These are phyloP conservation scores for Platismatia glauca DNA, from an alignment of 495 filamentous ascomycete genomes.

Conservation along the genomic window DNA sequence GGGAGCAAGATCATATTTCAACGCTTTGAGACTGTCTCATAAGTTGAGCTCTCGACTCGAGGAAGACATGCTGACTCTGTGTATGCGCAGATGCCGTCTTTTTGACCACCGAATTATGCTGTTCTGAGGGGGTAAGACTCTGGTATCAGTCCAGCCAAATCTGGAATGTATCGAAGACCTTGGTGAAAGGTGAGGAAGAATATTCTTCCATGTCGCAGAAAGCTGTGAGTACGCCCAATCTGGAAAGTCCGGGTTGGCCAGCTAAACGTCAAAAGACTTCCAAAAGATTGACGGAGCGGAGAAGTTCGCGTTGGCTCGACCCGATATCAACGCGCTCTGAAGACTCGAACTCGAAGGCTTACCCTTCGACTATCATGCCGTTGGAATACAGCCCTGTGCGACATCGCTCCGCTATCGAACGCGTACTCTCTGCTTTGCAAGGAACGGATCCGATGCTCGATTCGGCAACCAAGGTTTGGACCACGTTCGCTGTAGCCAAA, in stretches of 20 bases:
- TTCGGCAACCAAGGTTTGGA: conserved; percentile 57
- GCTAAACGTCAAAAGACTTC: conserved; percentile 8
- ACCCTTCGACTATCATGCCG: neutral
- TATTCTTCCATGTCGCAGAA: conserved; percentile 9
- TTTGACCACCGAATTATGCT: conserved; percentile 48
- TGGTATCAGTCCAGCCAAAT: conserved; percentile 36
- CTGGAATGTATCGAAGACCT: conserved; percentile 38
- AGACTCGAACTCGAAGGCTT: neutral
- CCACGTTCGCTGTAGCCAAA: conserved; percentile 50
- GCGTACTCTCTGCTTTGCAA: conserved; percentile 44
- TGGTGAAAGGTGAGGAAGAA: conserved; percentile 34
- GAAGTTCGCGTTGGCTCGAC: neutral
- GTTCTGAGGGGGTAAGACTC: conserved; percentile 41
- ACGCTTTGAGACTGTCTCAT: neutral
- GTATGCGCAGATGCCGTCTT: conserved; percentile 33
- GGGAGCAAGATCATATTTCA: neutral
- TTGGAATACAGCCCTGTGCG: conserved; percentile 52
- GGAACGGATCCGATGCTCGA: conserved; percentile 45
- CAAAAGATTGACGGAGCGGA: neutral
- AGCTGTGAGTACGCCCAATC: conserved; percentile 9
- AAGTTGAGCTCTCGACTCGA: neutral
- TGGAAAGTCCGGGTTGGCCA: neutral
- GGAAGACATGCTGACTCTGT: neutral
- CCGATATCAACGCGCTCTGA: neutral
- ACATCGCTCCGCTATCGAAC: conserved; percentile 51